Evolutionary conservation across 2,329 filamentous ascomycete genomes (phyloP).

Genomic region (Neofusicoccum parvum): DNA sequence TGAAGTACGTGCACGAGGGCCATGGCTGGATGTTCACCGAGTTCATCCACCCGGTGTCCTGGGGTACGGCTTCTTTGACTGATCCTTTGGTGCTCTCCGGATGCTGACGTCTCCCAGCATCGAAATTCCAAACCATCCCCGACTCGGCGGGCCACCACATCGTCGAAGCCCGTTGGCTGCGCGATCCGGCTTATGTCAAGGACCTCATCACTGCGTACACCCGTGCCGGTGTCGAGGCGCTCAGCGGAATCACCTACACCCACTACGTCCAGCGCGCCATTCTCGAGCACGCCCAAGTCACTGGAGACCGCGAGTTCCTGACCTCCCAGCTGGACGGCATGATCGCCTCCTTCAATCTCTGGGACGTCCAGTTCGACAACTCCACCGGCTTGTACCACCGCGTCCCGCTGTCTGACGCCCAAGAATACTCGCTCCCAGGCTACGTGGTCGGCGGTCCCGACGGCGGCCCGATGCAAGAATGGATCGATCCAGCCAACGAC

Average conservation of each 20-base stretch:
- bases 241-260: slow-evolving; percentile 35
- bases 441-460: slow-evolving; percentile 35
- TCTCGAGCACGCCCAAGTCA: slow-evolving; percentile 41
- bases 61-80: slow-evolving; percentile 32
- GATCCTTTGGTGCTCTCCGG: slow-evolving; percentile 22
- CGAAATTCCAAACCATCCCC: slow-evolving; percentile 30
- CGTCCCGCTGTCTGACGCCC: slow-evolving; percentile 48
- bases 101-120: slow-evolving; percentile 14
- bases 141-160: slow-evolving; percentile 31
- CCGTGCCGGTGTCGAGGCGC: slow-evolving; percentile 40
- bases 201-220: slow-evolving; percentile 45
- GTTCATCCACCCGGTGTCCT: slow-evolving; percentile 46
- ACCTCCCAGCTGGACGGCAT: slow-evolving; percentile 46
- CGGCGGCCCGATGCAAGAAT: slow-evolving; percentile 27
- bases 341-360: slow-evolving; percentile 42
- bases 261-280: slow-evolving; percentile 43
- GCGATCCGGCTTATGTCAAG: slow-evolving; percentile 41
- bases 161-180: slow-evolving; percentile 41
- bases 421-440: slow-evolving; percentile 46
- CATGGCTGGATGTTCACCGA: slow-evolving; percentile 48
- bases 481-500: slow-evolving; percentile 31
- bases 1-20: slow-evolving; percentile 43
- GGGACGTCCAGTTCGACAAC: slow-evolving; percentile 42
- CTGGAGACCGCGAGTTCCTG: slow-evolving; percentile 42
- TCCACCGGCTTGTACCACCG: slow-evolving; percentile 46